Conservation (phyloP, 1,139 yeast genomes). For the Suzukiozyma palmioleophila region DNA sequence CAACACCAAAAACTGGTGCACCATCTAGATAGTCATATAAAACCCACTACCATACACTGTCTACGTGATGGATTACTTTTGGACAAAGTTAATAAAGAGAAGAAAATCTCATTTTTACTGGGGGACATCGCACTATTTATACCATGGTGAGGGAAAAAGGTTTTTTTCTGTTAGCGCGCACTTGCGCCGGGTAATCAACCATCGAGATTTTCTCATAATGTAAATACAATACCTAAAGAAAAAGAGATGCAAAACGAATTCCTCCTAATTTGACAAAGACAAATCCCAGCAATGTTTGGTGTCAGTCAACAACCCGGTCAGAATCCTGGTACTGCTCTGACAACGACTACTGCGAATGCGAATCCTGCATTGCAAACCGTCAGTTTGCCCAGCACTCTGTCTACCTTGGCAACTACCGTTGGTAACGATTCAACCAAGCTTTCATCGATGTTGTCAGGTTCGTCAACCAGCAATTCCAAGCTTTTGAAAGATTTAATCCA, state of each 20-base stretch:
- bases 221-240: too few species aligned
- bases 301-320: background rate
- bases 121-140: background rate
- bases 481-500: slow-evolving; percentile 62
- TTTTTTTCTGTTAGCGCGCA: background rate
- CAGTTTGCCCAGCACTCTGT: background rate
- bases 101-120: slow-evolving; percentile 7
- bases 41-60: slow-evolving; percentile 43
- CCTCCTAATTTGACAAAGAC: too few species aligned
- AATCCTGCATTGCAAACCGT: background rate
- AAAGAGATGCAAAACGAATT: too few species aligned
- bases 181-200: background rate
- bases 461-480: slow-evolving; percentile 8
- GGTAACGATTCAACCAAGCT: slow-evolving; percentile 8
- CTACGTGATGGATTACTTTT: slow-evolving; percentile 51
- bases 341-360: background rate
- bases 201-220: background rate
- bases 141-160: background rate
- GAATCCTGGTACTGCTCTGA: background rate
- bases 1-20: slow-evolving; percentile 4
- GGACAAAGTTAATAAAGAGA: slow-evolving; percentile 43
- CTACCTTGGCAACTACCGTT: background rate
- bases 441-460: slow-evolving; percentile 6
- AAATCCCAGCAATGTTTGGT: background rate
- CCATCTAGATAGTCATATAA: slow-evolving; percentile 6